Base-by-base conservation (phyloP, 768 basidiomycete species). In the Tephrocybe sp. region DNA sequence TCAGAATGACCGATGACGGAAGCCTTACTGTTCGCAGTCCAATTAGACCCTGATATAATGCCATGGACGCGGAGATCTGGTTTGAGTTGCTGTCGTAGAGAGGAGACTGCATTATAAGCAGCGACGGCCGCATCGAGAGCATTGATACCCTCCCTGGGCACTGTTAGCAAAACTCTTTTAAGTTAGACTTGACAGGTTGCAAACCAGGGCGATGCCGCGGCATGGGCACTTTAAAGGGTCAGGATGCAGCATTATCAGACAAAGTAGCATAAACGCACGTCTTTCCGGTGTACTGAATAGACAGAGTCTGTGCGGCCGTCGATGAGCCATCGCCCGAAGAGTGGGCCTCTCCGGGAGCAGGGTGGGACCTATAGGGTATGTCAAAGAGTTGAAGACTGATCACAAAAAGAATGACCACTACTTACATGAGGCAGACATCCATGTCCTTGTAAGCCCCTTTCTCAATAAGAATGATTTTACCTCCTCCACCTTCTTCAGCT, bases 111-210 rank as follows among this genome's bases (percentile, higher is more conserved):
- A 7, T 84, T 82, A 64, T 95, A 94, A 0, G 91, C 87, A 8
- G 91, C 69, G 63, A 93, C 87, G 1, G 92, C 92, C 0, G 93
- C 93, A 60, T 95, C 93, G 36, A 92, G 77, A 11, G 92, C 90
- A 60, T 94, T 94, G 34, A 78, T 79, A 19, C 87, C 92, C 65
- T 94, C 89, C 87, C 79, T 79, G 51, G 35, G 28, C 31, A 42
- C 53, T 26, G 43, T 39, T 36, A 53, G 39, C 16, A 51, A 36
- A 19, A 12, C 45, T 38, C 27, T 44, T 44, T n/a, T 21, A 24
- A 4, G 18, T 37, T 16, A 45, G 25, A 7, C 40, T 24, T 7
- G 31, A 15, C 38, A 22, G 24, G 32, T 44, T 47, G 26, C 36
- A 37, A 57, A 77, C 83, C 92, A 93, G 3, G 91, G 91, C 9